Base-by-base conservation (phyloP, 2,329 filamentous ascomycete genomes). In the Penicillium sp. region DNA sequence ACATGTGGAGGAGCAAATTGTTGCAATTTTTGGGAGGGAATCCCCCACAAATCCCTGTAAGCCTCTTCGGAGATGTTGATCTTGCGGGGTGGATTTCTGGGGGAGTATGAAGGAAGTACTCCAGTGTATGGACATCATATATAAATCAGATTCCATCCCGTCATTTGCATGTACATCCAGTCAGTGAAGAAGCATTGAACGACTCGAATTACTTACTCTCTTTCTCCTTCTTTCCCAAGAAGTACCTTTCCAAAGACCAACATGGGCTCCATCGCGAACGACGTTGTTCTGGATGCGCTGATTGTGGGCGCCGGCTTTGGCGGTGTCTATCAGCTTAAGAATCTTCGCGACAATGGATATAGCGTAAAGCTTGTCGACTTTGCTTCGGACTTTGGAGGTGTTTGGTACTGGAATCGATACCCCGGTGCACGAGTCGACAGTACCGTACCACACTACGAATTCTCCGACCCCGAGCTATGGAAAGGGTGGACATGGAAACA, bases 381-480 rank as follows among this genome's bases (percentile, higher is more conserved):
- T 0, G 76, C 69, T 3, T 36, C 54, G 6, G 69, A 65, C 27
- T 64, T 75, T 10, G 77, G 77, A 4, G 77, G 77, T 7, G 71
- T 74, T 8, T 79, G 77, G 77, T 69, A 74, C 51, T 76, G 71
- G 69, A 78, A 78, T 58, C 60, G 66, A 1, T 79, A 78, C 43
- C 76, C 77, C 0, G 76, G 76, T 0, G 74, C 74, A 1, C 66
- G 74, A 2, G 74, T 78, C 16, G 76, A 79, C 53, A 67, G 61
- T 6, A 77, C 81, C 46, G 75, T 79, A 8, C 80, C 80, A 0
- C 72, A 76, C 47, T 84, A 84, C 54, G 76, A 84, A 56, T 79
- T 81, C 55, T 79, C 75, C 2, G 79, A 78, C 62, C 79, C 80
- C 2, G 73, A 77, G 13, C 69, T 79, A 1, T 79, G 71, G 62